A percentile compares a stretch with the other conserved stretches of the same genome.
These are phyloP conservation scores for Coccomyxa sp. DNA, from an alignment of 139 green algal species.

Conservation along the genomic window DNA sequence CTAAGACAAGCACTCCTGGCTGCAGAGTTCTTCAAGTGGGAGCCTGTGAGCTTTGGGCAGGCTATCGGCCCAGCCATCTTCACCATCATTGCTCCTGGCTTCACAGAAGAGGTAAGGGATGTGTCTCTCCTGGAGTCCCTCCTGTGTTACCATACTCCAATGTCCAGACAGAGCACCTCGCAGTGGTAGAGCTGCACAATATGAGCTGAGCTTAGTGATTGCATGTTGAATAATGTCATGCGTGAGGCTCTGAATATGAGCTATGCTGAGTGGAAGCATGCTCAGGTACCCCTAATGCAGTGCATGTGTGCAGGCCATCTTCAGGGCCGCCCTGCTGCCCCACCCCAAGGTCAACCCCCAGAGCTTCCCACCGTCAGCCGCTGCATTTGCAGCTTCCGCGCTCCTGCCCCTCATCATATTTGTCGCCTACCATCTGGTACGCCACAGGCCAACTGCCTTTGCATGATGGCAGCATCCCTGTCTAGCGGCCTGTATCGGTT, in stretches of 20 bases:
- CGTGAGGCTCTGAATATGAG: neutral
- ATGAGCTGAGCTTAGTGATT: neutral
- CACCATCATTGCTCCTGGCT: neutral
- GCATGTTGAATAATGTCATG: neutral
- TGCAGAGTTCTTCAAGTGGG: neutral
- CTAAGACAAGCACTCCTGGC: too few species aligned
- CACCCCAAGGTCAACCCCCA: neutral
- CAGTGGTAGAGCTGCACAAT: too few species aligned
- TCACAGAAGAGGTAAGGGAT: neutral
- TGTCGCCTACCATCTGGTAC: neutral
- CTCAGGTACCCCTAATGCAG: too few species aligned
- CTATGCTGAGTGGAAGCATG: neutral
- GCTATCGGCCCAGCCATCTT: neutral
- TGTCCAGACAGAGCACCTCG: neutral
- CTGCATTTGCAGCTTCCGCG: neutral
- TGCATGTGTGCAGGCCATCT: constrained; percentile 5
- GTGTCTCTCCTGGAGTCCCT: neutral
- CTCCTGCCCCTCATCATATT: neutral
- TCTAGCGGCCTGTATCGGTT: too few species aligned
- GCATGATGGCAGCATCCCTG: too few species aligned
- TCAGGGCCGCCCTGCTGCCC: constrained; percentile 4
- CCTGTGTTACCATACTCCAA: neutral
- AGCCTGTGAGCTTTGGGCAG: neutral
- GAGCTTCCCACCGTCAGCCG: neutral
- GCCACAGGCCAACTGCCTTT: too few species aligned